Conservation (phyloP, 805 yeast genomes). For the Ogataea thermomethanolica region DNA sequence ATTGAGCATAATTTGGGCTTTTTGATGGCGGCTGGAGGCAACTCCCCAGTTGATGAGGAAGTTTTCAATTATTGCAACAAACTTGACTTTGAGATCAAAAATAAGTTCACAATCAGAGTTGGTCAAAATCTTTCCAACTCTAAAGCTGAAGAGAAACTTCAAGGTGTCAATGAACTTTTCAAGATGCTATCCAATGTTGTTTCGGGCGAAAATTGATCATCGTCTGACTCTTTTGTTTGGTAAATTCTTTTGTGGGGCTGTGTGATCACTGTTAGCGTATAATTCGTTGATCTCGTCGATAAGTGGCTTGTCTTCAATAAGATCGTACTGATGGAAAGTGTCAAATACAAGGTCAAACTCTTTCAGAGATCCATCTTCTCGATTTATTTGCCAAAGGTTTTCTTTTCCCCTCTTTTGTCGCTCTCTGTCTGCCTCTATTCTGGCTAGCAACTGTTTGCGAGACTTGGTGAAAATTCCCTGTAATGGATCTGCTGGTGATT, state of each 20-base stretch:
- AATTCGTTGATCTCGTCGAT: constrained; percentile 26
- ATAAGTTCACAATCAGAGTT: constrained; percentile 59
- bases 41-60: constrained; percentile 67
- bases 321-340: constrained; percentile 18
- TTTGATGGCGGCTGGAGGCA: constrained; percentile 60
- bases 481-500: constrained; percentile 11
- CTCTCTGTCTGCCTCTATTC: constrained; percentile 94
- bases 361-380: constrained; percentile 29
- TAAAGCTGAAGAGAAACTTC: constrained; percentile 59
- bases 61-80: constrained; percentile 52
- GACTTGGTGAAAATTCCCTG: constrained; percentile 16
- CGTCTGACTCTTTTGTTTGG: constrained; percentile 4
- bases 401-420: constrained; percentile 84
- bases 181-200: constrained; percentile 39
- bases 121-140: constrained; percentile 36
- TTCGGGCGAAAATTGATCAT: constrained; percentile 1
- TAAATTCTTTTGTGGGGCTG: constrained; percentile 1
- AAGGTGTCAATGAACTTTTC: constrained; percentile 69
- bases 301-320: constrained; percentile 20
- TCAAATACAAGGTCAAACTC: constrained; percentile 34
- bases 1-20: constrained; percentile 33
- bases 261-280: constrained; percentile 12
- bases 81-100: constrained; percentile 36
- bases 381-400: constrained; percentile 64
- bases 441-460: constrained; percentile 53